Conservation (phyloP, 768 basidiomycete species). For the Ramaria rubella region DNA sequence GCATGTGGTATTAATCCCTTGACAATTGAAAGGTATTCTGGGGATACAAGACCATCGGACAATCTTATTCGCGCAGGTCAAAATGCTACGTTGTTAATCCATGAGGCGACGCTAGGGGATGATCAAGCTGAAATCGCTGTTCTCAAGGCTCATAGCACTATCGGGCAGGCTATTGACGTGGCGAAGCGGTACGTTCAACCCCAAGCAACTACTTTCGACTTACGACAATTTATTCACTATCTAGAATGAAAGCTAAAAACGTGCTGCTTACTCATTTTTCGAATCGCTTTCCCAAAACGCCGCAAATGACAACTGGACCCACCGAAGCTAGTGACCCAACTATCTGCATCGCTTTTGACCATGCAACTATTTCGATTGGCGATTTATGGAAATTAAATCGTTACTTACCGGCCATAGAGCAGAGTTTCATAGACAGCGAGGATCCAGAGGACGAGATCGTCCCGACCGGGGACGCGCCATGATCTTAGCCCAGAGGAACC, state of each 20-base stretch:
- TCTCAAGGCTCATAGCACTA: constrained; percentile 82
- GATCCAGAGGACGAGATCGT: constrained; percentile 22
- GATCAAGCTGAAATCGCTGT: constrained; percentile 67
- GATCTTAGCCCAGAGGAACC: no score
- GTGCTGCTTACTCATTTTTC: constrained; percentile 95
- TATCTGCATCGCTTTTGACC: constrained; percentile 78
- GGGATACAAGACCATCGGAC: constrained; percentile 78
- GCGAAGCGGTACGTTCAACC: constrained; percentile 50
- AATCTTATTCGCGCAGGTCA: constrained; percentile 58
- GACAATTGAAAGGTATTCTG: constrained; percentile 66
- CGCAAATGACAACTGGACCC: constrained; percentile 34
- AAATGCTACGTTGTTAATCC: constrained; percentile 76
- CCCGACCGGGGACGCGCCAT: neutral
- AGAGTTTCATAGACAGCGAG: constrained; percentile 46
- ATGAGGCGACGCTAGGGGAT: constrained; percentile 91
- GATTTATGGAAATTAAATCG: constrained; percentile 83
- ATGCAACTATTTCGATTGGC: constrained; percentile 60
- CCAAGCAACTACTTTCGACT: constrained; percentile 5
- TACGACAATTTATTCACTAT: neutral
- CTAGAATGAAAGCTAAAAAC: constrained; percentile 78
- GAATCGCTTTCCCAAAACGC: constrained; percentile 85
- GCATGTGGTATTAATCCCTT: neutral
- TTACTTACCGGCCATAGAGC: constrained; percentile 68
- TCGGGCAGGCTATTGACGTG: constrained; percentile 78
- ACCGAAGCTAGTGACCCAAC: constrained; percentile 31